Evolutionary conservation across 2,329 filamentous ascomycete genomes (phyloP).

Genomic region (Sarocladium brachiariae): DNA sequence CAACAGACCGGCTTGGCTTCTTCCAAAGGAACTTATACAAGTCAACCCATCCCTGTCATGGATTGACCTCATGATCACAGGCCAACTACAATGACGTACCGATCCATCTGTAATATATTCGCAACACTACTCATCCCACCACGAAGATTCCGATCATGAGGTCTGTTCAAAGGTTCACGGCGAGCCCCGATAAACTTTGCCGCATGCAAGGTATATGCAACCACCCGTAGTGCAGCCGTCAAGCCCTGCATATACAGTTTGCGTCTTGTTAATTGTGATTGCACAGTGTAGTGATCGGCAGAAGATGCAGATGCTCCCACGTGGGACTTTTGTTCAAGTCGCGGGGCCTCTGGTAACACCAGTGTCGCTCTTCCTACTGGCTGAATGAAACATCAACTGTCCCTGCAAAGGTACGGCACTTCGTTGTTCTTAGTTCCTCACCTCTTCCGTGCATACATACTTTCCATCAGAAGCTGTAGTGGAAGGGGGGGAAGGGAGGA

Average conservation of each 20-base stretch:
- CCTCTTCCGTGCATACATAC: no score
- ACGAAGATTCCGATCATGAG: no score
- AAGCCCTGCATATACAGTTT: not conserved
- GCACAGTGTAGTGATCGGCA: not conserved
- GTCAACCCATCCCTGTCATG: not conserved
- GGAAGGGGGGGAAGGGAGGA: not conserved
- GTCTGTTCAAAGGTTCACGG: not conserved
- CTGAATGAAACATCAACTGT: no score
- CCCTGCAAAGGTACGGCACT: no score
- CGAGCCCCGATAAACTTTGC: not conserved
- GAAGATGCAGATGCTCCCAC: not conserved
- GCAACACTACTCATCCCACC: no score
- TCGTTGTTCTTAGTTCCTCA: no score
- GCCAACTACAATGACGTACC: not conserved
- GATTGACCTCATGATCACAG: not conserved
- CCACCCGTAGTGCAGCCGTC: constrained; percentile 5
- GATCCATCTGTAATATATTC: not conserved
- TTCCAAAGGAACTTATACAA: not conserved
- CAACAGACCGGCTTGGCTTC: not conserved
- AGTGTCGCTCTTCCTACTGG: no score
- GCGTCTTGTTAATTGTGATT: not conserved
- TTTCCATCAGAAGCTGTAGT: no score
- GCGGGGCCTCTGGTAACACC: no score
- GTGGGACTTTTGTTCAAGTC: not conserved
- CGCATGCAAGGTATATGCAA: constrained; percentile 5